Evolutionary conservation across 805 yeast species (phyloP), one percentile per base, ranked within the genome.

Genomic region (Danielozyma ontarioensis): DNA sequence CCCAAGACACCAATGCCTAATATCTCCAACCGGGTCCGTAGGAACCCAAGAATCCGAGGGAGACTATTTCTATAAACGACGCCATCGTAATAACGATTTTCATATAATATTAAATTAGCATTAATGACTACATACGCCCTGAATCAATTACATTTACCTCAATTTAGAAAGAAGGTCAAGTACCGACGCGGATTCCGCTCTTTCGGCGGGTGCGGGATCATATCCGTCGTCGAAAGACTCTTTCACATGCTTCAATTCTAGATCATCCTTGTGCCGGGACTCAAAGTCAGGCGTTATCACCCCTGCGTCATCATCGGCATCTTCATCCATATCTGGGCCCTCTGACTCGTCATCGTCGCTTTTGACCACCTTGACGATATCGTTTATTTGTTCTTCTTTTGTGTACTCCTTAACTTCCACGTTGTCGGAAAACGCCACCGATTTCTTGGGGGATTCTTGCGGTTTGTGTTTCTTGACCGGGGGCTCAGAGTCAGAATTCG

Each of bases 351-450:
- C 43, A 25, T 48, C 51, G 3, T 47, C 52, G 33, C 58, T 48
- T 17, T 46, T 45, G n/a, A 43, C 43, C 8, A 53, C 46, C 22
- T 48, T 46, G 18, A 47, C 45, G 7, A 32, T 39, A 18, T 10
- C 22, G 17, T 48, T 52, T 3, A 52, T 41, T 18, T 53, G 51
- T n/a, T 61, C 67, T 29, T 64, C 71, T 5, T 62, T 41, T 18
- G 58, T 64, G 35, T 50, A 65, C 40, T 65, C 72, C 38, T 65
- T 65, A 19, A 65, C 52, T 42, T 65, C 64, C 13, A 65, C 50
- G 27, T 64, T 62, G 32, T 64, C 70, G 0, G 68, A 57, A 35
- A 65, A 65, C 17, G 70, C 70, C 5, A 65, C 72, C 4, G 49
- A 36, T 25, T 61, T 51, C 34, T 58, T 62, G 19, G 43, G 27